Evolutionary conservation across 805 yeast species (phyloP).

Genomic region (Barnettozyma salicaria): DNA sequence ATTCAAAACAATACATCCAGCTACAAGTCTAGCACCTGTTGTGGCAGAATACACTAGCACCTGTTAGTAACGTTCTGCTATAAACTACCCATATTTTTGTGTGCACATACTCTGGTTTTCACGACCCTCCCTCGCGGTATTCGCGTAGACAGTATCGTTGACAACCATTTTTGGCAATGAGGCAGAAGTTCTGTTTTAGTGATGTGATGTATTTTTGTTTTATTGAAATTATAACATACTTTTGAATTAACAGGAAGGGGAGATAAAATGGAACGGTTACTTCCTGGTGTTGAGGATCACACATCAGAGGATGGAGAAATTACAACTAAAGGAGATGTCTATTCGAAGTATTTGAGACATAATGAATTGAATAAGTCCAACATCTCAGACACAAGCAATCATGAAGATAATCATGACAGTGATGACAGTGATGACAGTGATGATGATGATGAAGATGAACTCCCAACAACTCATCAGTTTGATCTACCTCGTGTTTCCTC

Average conservation of each 20-base stretch:
- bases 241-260: too few relatives aligned
- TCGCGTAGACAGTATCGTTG: constrained; percentile 6
- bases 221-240: too few relatives aligned
- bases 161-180: too few relatives aligned
- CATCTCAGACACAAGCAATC: constrained; percentile 3
- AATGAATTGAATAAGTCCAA: too few relatives aligned
- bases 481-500: not conserved
- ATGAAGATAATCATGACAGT: constrained; percentile 14
- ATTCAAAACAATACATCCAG: constrained; percentile 82
- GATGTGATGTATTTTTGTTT: too few relatives aligned
- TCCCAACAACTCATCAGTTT: constrained; percentile 34
- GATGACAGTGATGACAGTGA: constrained; percentile 20
- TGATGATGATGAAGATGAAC: constrained; percentile 25
- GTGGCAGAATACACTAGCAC: constrained; percentile 40
- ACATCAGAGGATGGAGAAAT: too few relatives aligned
- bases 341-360: constrained; percentile 2
- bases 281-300: not conserved
- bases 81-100: not conserved
- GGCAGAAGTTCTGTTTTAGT: too few relatives aligned
- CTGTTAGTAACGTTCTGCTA: constrained; percentile 15
- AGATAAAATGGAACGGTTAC: constrained; percentile 6
- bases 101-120: constrained; percentile 24
- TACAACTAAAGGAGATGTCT: constrained; percentile 1
- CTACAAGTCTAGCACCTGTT: constrained; percentile 81
- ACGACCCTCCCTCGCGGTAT: constrained; percentile 16